Conservation (phyloP, 306 rosid genomes). For the Lathyrus oleraceus region DNA sequence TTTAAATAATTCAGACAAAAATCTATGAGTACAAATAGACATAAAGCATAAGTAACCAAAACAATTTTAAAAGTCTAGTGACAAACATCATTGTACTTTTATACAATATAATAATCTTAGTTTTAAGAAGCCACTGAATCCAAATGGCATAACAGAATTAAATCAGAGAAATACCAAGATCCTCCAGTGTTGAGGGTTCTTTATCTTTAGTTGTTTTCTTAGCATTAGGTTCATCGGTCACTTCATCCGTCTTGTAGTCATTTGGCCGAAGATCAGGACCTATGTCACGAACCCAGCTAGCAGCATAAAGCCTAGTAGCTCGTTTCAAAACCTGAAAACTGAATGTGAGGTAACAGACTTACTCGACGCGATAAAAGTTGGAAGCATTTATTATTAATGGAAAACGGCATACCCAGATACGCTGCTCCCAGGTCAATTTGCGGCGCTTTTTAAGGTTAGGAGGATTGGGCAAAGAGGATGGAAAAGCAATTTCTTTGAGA, state of each 20-base stretch:
- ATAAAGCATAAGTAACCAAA: constrained; percentile 2
- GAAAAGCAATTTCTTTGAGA: constrained; percentile 86
- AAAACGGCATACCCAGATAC: constrained; percentile 51
- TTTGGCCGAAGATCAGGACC: constrained; percentile 94
- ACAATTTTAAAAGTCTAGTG: not conserved
- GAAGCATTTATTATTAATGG: not conserved
- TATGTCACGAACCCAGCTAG: constrained; percentile 89
- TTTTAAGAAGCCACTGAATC: constrained; percentile 3
- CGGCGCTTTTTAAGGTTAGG: constrained; percentile 68
- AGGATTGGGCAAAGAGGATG: constrained; percentile 91
- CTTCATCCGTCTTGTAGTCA: constrained; percentile 67
- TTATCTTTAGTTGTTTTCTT: constrained; percentile 49
- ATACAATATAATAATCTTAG: not conserved
- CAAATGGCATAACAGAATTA: constrained; percentile 7
- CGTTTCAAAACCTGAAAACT: constrained; percentile 68
- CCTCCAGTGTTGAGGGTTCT: constrained; percentile 79
- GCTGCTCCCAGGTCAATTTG: constrained; percentile 67
- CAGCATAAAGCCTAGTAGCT: constrained; percentile 82
- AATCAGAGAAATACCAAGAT: constrained; percentile 63
- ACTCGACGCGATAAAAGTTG: not conserved
- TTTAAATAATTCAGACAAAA: constrained; percentile 1
- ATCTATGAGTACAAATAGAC: not conserved
- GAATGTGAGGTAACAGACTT: constrained; percentile 5
- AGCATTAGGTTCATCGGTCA: constrained; percentile 43
- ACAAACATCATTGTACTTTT: constrained; percentile 11